phyloP scores from a whole-genome alignment of 371 early-diverging fungal species.

The Mucor circinelloides region DNA sequence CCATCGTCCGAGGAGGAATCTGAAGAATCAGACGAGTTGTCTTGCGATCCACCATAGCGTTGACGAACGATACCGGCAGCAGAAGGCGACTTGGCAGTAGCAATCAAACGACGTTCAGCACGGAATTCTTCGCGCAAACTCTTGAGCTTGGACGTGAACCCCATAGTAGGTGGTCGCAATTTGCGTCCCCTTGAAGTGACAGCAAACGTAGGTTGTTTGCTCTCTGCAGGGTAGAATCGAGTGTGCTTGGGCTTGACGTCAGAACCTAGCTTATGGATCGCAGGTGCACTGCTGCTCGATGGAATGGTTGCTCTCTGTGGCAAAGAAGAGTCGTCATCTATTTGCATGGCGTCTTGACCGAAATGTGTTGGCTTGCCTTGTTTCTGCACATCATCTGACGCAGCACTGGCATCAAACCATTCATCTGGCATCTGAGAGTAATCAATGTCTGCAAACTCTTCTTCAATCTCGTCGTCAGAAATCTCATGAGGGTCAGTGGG shows the following conservation, averaged over 20 bases:
- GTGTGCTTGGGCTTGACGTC: conserved; percentile 4
- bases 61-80: conserved; percentile 28
- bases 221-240: conserved; percentile 21
- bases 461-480: conserved; percentile 28
- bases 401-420: conserved; percentile 30
- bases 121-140: conserved; percentile 36
- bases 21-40: conserved; percentile 29
- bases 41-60: conserved; percentile 14
- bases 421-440: conserved; percentile 43
- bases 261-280: background rate
- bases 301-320: background rate
- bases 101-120: conserved; percentile 37
- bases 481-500: conserved; percentile 14
- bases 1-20: conserved; percentile 35
- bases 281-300: background rate
- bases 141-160: conserved; percentile 40
- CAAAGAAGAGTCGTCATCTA: background rate
- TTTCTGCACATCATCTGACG: background rate
- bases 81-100: conserved; percentile 45
- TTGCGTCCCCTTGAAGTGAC: conserved; percentile 47
- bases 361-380: background rate
- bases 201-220: conserved; percentile 31
- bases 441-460: conserved; percentile 35
- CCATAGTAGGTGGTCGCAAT: conserved; percentile 44
- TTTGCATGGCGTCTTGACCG: conserved; percentile 10